phyloP scores from a whole-genome alignment of 169 alveolate species.

The Babesia bigemina region DNA sequence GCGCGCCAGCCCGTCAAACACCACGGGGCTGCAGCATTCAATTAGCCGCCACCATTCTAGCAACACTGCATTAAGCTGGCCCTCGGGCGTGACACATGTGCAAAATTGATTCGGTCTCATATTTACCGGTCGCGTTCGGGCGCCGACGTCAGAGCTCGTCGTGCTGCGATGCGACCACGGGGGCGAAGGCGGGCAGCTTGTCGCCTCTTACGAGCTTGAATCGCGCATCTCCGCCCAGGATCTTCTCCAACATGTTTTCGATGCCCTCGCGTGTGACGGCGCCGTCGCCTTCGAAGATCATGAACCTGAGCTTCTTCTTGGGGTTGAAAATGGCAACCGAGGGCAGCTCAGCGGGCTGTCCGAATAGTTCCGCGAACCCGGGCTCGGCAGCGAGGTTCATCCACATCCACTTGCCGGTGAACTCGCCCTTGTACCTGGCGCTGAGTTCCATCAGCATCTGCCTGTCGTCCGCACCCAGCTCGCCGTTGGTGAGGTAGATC shows the following conservation, averaged over 20 bases:
- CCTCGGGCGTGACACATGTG: no score
- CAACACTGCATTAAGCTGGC: background rate
- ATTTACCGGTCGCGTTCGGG: background rate
- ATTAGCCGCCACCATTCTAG: background rate
- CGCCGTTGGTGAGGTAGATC: conserved; percentile 79
- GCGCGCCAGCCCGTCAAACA: background rate
- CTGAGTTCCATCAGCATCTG: conserved; percentile 81
- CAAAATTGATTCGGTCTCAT: background rate
- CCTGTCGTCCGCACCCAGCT: conserved; percentile 71
- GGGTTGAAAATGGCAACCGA: conserved; percentile 84
- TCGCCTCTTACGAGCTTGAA: conserved; percentile 80
- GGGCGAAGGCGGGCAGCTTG: conserved; percentile 75
- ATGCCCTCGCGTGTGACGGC: conserved; percentile 74
- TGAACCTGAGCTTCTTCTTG: conserved; percentile 78
- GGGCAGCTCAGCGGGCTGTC: conserved; percentile 69
- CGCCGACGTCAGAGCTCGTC: conserved; percentile 53
- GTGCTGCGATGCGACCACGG: conserved; percentile 14
- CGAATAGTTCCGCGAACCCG: conserved; percentile 76
- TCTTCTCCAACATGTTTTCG: conserved; percentile 80
- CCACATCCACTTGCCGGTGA: conserved; percentile 88
- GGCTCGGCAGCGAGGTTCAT: conserved; percentile 79
- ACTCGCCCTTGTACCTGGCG: conserved; percentile 80
- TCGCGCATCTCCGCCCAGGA: conserved; percentile 86
- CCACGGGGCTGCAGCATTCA: background rate
- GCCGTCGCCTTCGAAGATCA: conserved; percentile 72